These are phyloP conservation scores for Chlorella sp. DNA, from an alignment of 139 green algal genomes.

Conservation along the genomic window DNA sequence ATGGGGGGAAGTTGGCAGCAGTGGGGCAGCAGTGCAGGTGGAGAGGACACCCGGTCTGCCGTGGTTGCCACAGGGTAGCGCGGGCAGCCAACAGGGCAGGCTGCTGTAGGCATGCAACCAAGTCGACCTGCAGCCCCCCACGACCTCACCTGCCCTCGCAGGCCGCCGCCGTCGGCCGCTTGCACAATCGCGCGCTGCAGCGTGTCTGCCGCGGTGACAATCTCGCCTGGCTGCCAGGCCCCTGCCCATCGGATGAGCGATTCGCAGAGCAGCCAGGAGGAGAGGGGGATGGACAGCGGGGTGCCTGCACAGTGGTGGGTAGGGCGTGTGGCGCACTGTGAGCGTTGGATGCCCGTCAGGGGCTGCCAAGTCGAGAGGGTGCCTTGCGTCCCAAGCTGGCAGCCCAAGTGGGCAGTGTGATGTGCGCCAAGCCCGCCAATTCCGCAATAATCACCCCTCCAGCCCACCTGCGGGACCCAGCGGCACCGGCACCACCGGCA, in stretches of 20 bases:
- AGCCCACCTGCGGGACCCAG: not conserved
- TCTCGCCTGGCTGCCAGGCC: slow-evolving; percentile 43
- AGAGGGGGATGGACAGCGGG: slow-evolving; percentile 52
- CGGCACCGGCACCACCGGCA: slow-evolving; percentile 19
- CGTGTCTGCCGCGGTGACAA: slow-evolving; percentile 13
- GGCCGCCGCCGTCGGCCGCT: slow-evolving; percentile 39
- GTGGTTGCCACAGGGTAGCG: too few species aligned
- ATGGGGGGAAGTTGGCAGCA: too few species aligned
- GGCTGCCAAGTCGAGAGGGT: too few species aligned
- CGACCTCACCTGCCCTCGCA: slow-evolving; percentile 43
- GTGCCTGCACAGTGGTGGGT: slow-evolving; percentile 14
- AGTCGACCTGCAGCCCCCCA: too few species aligned
- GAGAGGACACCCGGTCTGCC: too few species aligned
- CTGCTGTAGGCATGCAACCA: not conserved
- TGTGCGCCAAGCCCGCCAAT: too few species aligned
- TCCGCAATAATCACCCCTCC: too few species aligned
- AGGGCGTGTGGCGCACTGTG: too few species aligned
- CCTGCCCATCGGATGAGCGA: slow-evolving; percentile 58
- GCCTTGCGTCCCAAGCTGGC: too few species aligned
- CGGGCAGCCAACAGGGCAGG: not conserved
- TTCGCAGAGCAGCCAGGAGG: slow-evolving; percentile 63
- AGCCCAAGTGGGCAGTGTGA: too few species aligned
- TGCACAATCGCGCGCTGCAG: slow-evolving; percentile 49
- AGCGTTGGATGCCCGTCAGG: too few species aligned
- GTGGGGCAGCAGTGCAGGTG: too few species aligned